phyloP scores from a whole-genome alignment of 305 asterid genomes.

The Fraxinus platypoda region DNA sequence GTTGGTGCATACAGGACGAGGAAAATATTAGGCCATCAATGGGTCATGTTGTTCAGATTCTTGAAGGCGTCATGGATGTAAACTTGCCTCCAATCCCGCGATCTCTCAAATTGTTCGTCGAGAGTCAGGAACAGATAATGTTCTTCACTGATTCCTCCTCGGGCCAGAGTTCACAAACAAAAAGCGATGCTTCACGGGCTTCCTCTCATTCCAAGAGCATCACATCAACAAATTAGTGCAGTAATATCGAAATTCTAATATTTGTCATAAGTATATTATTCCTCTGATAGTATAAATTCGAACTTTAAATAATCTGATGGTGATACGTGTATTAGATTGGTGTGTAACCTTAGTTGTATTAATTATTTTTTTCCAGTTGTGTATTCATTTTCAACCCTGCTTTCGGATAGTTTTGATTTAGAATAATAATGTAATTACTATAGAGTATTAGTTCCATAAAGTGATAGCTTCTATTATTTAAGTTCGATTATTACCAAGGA shows the following conservation, averaged over 20 bases:
- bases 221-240: constrained; percentile 18
- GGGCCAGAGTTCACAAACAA: constrained; percentile 44
- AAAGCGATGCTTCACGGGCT: constrained; percentile 39
- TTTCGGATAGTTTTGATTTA: not conserved
- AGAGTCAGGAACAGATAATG: constrained; percentile 39
- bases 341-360: not conserved
- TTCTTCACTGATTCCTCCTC: constrained; percentile 72
- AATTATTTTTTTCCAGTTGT: not conserved
- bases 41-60: constrained; percentile 74
- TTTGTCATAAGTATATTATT: not conserved
- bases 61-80: constrained; percentile 68
- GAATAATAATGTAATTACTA: no score
- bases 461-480: not conserved
- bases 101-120: constrained; percentile 49
- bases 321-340: not conserved
- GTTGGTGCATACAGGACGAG: constrained; percentile 79
- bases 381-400: not conserved
- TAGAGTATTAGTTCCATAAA: not conserved
- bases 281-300: not conserved
- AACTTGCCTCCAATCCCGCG: constrained; percentile 61
- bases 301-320: not conserved
- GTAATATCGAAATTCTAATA: not conserved
- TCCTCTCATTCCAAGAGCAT: constrained; percentile 42
- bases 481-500: no score
- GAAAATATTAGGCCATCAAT: constrained; percentile 65